These are phyloP conservation scores for Salicornia ramosissima DNA, from an alignment of 148 eudicot genomes.

Conservation along the genomic window DNA sequence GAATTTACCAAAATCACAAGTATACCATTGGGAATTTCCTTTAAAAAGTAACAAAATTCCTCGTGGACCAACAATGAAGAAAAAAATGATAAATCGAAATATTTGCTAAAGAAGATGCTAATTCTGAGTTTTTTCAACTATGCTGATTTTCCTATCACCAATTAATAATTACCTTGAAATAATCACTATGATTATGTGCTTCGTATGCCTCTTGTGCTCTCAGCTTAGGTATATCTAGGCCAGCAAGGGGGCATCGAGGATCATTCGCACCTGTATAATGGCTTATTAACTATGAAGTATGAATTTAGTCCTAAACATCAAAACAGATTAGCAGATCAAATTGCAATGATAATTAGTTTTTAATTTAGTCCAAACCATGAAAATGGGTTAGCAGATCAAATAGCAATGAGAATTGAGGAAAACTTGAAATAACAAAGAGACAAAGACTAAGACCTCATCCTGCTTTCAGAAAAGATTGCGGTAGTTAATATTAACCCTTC, in stretches of 20 bases:
- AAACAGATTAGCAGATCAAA: background rate
- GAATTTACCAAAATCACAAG: background rate
- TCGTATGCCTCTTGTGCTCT: constrained; percentile 45
- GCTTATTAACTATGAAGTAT: too few species aligned
- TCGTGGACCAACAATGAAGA: background rate
- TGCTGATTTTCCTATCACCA: background rate
- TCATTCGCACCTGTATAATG: constrained; percentile 61
- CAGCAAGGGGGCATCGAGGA: constrained; percentile 79
- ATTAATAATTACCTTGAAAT: constrained; percentile 54
- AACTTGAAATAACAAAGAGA: background rate
- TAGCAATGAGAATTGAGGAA: background rate
- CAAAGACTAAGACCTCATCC: background rate
- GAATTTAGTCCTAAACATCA: background rate
- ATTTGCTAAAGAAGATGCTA: background rate
- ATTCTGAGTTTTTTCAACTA: background rate
- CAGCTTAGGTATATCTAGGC: constrained; percentile 51
- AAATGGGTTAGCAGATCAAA: background rate
- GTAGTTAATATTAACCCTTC: background rate
- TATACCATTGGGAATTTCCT: background rate
- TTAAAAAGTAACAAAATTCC: background rate
- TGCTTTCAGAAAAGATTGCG: background rate
- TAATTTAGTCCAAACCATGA: background rate
- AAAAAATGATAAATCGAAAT: background rate
- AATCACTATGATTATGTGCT: constrained; percentile 36
- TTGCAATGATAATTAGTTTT: background rate